phyloP scores from a whole-genome alignment of 805 yeast genomes.

The Kazachstania taianensis region DNA sequence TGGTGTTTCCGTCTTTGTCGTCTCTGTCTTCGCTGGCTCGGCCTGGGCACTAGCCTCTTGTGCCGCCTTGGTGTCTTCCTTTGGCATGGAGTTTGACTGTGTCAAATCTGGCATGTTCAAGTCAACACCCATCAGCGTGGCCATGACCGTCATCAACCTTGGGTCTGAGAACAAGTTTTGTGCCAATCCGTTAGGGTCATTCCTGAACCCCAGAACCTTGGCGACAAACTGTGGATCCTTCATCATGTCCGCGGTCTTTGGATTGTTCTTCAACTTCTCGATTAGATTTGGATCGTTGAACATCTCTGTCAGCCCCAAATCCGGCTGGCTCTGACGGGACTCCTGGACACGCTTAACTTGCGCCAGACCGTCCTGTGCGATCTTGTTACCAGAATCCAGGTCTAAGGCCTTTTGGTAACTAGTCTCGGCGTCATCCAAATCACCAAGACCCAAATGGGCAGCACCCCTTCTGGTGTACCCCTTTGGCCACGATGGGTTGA shows the following conservation, averaged over 20 bases:
- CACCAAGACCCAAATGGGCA: slow-evolving; percentile 80
- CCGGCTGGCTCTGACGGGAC: slow-evolving; percentile 45
- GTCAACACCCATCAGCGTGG: slow-evolving; percentile 76
- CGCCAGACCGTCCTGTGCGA: slow-evolving; percentile 75
- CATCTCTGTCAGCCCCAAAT: slow-evolving; percentile 65
- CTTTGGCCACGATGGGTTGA: slow-evolving; percentile 87
- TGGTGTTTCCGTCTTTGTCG: slow-evolving; percentile 11
- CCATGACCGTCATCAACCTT: slow-evolving; percentile 80
- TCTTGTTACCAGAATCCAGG: slow-evolving; percentile 69
- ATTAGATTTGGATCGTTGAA: slow-evolving; percentile 74
- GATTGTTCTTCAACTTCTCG: slow-evolving; percentile 66
- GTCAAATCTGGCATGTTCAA: slow-evolving; percentile 37
- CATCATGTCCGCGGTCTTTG: slow-evolving; percentile 79
- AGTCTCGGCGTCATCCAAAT: slow-evolving; percentile 61
- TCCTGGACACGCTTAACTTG: slow-evolving; percentile 55
- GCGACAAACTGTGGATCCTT: slow-evolving; percentile 76
- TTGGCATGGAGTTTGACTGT: slow-evolving; percentile 23
- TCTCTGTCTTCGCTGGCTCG: slow-evolving; percentile 17
- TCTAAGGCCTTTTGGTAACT: slow-evolving; percentile 72
- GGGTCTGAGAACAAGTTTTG: slow-evolving; percentile 68
- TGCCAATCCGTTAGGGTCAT: slow-evolving; percentile 68
- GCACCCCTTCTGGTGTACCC: slow-evolving; percentile 92
- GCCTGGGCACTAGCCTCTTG: slow-evolving; percentile 1
- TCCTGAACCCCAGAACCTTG: slow-evolving; percentile 46
- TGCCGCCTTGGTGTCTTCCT: slow-evolving; percentile 11